Percentiles rank a stretch among this genome's conserved stretches.
Conservation (phyloP, 2,329 filamentous ascomycete species). For the Pseudopyrenochaeta lycopersici region DNA sequence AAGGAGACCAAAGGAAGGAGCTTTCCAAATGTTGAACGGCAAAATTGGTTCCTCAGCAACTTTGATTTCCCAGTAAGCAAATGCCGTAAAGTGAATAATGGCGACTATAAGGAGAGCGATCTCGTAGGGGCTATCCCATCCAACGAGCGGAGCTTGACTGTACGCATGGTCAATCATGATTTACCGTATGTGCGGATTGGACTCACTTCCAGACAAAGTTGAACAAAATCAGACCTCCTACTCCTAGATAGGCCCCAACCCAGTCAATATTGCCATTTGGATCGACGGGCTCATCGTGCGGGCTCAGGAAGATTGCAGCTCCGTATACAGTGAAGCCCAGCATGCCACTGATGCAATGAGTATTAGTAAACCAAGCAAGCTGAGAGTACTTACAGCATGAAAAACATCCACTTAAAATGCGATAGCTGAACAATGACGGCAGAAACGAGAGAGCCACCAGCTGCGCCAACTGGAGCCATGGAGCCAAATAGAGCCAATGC, state of each 20-base stretch:
- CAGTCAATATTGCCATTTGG: conserved; percentile 54
- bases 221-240: conserved; percentile 14
- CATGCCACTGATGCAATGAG: no score
- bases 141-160: conserved; percentile 55
- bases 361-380: no score
- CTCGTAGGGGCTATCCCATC: conserved; percentile 56
- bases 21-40: conserved; percentile 56
- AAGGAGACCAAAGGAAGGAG: conserved; percentile 56
- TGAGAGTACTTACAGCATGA: conserved; percentile 1
- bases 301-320: no score
- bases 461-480: conserved; percentile 57
- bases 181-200: no score
- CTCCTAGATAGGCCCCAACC: conserved; percentile 52
- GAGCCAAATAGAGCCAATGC: conserved; percentile 59
- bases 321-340: no score
- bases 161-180: conserved; percentile 32
- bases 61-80: conserved; percentile 53
- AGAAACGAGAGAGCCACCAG: conserved; percentile 53
- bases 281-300: no score
- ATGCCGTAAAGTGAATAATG: conserved; percentile 43
- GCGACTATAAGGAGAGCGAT: conserved; percentile 53
- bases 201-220: conserved; percentile 8
- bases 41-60: conserved; percentile 55
- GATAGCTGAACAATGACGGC: conserved; percentile 50
- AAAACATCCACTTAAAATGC: conserved; percentile 51